Evolutionary conservation across 768 basidiomycete species (phyloP).

Genomic region (Rhizopogon vesiculosus): DNA sequence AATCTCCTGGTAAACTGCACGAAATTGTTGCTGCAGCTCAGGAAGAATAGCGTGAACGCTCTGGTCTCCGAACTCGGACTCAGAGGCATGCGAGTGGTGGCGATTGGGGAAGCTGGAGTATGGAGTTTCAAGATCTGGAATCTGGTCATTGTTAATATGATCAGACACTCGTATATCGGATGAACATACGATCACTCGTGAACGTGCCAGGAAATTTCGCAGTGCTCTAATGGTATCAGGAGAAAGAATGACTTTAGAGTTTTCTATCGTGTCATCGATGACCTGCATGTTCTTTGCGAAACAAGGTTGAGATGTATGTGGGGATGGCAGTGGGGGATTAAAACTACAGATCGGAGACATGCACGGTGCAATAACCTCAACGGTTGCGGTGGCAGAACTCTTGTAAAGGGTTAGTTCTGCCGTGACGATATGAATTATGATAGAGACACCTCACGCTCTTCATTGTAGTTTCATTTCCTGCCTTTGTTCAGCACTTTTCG

Average conservation of each 20-base stretch:
- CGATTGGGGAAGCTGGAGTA: constrained; percentile 14
- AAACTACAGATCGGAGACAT: too few relatives aligned
- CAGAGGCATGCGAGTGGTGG: constrained; percentile 9
- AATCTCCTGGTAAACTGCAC: constrained; percentile 6
- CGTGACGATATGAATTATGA: too few relatives aligned
- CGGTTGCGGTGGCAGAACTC: too few relatives aligned
- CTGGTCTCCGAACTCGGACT: constrained; percentile 4
- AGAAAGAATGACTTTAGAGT: background rate
- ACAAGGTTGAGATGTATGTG: constrained; percentile 3
- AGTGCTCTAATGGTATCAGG: too few relatives aligned
- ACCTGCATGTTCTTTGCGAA: background rate
- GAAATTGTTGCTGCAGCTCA: constrained; percentile 11
- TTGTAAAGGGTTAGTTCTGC: too few relatives aligned
- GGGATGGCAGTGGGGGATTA: background rate
- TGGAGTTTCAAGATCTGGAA: constrained; percentile 13
- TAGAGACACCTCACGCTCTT: too few relatives aligned
- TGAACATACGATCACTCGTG: background rate
- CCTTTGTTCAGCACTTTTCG: too few relatives aligned
- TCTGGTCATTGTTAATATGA: constrained; percentile 1
- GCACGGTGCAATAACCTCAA: too few relatives aligned
- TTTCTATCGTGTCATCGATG: background rate
- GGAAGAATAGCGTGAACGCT: constrained; percentile 9
- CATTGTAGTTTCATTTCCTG: too few relatives aligned
- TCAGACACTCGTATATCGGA: background rate
- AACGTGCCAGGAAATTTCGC: background rate